Evolutionary conservation across 495 filamentous ascomycete species (phyloP), one percentile per base, ranked within the genome.

Genomic region (Lasiosphaeriaceae sp.): DNA sequence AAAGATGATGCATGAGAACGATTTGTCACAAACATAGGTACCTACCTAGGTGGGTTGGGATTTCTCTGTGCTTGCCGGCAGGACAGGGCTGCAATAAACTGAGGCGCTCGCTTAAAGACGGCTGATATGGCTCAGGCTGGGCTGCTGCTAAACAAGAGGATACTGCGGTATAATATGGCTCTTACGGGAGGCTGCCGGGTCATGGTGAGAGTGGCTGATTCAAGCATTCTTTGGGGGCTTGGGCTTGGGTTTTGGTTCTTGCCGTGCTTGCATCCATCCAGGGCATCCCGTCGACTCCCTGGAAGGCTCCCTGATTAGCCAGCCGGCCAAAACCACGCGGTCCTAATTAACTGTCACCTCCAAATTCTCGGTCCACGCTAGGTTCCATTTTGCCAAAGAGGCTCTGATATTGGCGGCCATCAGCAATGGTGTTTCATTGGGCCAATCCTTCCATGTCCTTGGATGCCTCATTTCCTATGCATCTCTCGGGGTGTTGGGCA

Each of bases 371-470:
- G 39, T 43, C 12, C 14, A 43, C 39, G 39, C 29, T 23, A 11
- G 11, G 12, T 24, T 44, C 39, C 52, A 51, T 59, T 59, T 54
- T 59, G 50, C 56, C 56, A 59, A 49, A 59, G 51, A 59, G 44
- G 41, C 50, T 35, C 57, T 39, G 57, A 59, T 41, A 59, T 59
- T 59, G 56, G 35, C 19, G 23, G 49, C 21, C 37, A 35, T 58
- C 14, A 14, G n/a, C n/a, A n/a, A n/a, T n/a, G n/a, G n/a, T n/a
- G n/a, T 7, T 19, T 12, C n/a, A 8, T 11, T 47, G 16, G 21
- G n/a, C 22, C 26, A 31, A 31, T 31, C 26, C 26, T 4, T 31
- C 9, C 26, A 31, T 14, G n/a, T 47, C 46, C 4, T 29, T 14
- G 47, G 35, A 16, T 16, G 11, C 16, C 17, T 22, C 21, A 2